Percentiles rank a stretch among this genome's conserved stretches.
Evolutionary conservation across 352 stramenopile genomes (phyloP).

Genomic region (Globisporangium perplexum): DNA sequence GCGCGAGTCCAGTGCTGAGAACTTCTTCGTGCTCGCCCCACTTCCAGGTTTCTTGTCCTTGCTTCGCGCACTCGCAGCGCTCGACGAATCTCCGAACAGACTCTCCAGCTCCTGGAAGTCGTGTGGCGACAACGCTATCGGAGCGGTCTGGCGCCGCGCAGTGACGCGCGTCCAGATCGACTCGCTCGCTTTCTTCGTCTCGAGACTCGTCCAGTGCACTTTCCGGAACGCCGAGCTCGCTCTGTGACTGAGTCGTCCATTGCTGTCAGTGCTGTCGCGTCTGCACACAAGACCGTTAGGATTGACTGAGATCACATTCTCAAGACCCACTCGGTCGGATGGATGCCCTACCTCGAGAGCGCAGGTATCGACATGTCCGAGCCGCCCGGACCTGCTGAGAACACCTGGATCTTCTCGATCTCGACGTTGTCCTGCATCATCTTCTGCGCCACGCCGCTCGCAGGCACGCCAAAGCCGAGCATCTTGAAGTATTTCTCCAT

Average conservation of each 20-base stretch:
- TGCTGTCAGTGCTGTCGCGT: slow-evolving; percentile 2
- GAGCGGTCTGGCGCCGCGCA: slow-evolving; percentile 49
- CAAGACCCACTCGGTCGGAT: neutral
- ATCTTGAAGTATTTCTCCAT: slow-evolving; percentile 88
- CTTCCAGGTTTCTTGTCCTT: slow-evolving; percentile 12
- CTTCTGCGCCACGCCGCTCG: slow-evolving; percentile 65
- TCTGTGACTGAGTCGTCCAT: slow-evolving; percentile 20
- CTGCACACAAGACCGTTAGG: neutral
- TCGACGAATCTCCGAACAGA: slow-evolving; percentile 39
- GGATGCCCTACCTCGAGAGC: slow-evolving; percentile 1
- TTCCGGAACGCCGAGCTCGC: slow-evolving; percentile 60
- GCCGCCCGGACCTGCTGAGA: slow-evolving; percentile 41
- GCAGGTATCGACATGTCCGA: neutral
- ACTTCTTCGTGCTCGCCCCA: slow-evolving; percentile 27
- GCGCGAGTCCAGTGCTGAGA: slow-evolving; percentile 63
- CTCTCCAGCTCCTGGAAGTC: slow-evolving; percentile 60
- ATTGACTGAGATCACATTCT: neutral
- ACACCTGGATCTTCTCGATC: slow-evolving; percentile 50
- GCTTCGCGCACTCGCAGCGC: neutral
- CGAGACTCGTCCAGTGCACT: slow-evolving; percentile 75
- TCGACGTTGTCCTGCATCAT: slow-evolving; percentile 75
- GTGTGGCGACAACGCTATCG: slow-evolving; percentile 60
- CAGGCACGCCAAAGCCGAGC: slow-evolving; percentile 67
- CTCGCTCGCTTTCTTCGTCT: slow-evolving; percentile 41
- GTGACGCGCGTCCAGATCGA: slow-evolving; percentile 78